Base-by-base conservation (phyloP, 2,329 filamentous ascomycete genomes). In the Penicillium palitans region DNA sequence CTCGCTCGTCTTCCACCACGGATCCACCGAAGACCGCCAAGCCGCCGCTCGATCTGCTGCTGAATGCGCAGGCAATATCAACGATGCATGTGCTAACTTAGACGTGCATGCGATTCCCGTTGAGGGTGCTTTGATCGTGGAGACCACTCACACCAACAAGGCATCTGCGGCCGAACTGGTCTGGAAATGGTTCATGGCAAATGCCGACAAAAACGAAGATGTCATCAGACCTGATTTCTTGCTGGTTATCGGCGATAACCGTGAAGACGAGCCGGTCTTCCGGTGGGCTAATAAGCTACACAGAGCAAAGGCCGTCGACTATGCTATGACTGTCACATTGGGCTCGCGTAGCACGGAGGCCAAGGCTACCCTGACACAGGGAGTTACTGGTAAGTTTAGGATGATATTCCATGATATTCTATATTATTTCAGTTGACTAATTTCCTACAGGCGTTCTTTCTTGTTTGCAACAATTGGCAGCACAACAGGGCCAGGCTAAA, bases 241-340 rank as follows among this genome's bases (percentile, higher is more conserved):
- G 57, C 86, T 97, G 78, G 90, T 96, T 7, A 85, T 93, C 35
- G 93, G 93, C 39, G 93, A 97, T 70, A 91, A 93, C 42, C 87
- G 93, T 33, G 93, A 97, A 66, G 95, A 98, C 65, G 93, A 98
- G 72, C 89, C 91, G 66, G 89, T 96, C 21, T 98, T 96, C 79
- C 88, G 88, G 61, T 98, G 95, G 93, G 95, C 93, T 19, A 96
- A 97, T 76, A 82, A 85, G 49, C 78, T 96, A 12, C 81, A 82
- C 24, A 81, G 83, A 3, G 77, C 83, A 9, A 82, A 83, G 19
- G 77, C 78, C 2, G 82, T 92, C 44, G 77, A 86, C 50, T 82
- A 91, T 55, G 90, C 95, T 4, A 87, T 89, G 61, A 96, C 93
- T 2, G 92, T 96, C 24, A 96, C 90, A 63, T 80, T 98, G 37